Evolutionary conservation across 306 rosid genomes (phyloP).

Genomic region (Quercus suber): DNA sequence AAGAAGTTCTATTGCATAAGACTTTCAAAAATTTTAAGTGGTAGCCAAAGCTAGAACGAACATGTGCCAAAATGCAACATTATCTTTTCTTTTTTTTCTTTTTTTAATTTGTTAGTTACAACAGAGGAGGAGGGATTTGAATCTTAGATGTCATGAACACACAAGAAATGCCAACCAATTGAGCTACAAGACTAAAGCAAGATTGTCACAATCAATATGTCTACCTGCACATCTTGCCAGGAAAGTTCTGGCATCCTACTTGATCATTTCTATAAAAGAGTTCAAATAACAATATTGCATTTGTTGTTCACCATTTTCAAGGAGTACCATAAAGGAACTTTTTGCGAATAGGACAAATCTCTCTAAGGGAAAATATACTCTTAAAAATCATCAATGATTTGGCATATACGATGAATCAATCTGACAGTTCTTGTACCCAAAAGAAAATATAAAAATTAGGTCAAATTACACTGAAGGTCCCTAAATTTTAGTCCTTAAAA

Average conservation of each 20-base stretch:
- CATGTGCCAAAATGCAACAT: conserved; percentile 16
- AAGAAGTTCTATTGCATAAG: conserved; percentile 25
- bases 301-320: not conserved
- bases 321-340: not conserved
- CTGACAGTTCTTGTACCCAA: not conserved
- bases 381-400: not conserved
- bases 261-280: not conserved
- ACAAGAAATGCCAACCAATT: no score
- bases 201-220: not conserved
- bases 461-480: no score
- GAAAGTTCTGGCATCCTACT: not conserved
- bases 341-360: not conserved
- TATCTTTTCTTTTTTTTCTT: not conserved
- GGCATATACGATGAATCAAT: not conserved
- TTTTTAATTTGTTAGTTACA: no score
- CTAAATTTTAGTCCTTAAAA: no score
- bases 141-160: no score
- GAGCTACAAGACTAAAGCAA: not conserved
- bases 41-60: conserved; percentile 16
- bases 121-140: no score
- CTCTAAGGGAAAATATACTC: not conserved
- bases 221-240: not conserved
- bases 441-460: not conserved
- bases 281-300: not conserved
- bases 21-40: not conserved